These are phyloP conservation scores for Erythrophleum ivorense DNA, from an alignment of 331 rosid species.

Conservation along the genomic window DNA sequence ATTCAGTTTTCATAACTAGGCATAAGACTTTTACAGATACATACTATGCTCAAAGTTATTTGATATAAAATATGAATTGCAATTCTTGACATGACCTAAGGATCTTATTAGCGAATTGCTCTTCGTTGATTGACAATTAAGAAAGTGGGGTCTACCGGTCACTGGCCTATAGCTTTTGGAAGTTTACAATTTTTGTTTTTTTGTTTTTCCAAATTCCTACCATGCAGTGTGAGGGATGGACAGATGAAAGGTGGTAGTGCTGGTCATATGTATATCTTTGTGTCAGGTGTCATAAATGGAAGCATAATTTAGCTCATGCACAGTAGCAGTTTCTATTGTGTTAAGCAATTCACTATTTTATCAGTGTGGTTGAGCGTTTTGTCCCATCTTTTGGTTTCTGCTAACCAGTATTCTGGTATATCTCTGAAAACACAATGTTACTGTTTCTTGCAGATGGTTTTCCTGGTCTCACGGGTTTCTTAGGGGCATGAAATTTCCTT, in stretches of 20 bases:
- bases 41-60: background rate
- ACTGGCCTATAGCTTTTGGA: background rate
- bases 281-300: background rate
- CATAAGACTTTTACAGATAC: background rate
- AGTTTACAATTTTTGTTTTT: background rate
- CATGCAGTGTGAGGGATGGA: background rate
- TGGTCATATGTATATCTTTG: background rate
- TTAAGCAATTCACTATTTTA: background rate
- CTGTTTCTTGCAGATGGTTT: conserved; percentile 46
- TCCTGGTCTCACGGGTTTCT: conserved; percentile 34
- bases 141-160: background rate
- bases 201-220: conserved; percentile 5
- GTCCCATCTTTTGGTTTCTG: background rate
- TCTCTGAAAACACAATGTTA: conserved; percentile 20
- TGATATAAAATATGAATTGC: conserved; percentile 17
- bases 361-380: conserved; percentile 19
- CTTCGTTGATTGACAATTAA: conserved; percentile 4
- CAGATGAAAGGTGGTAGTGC: conserved; percentile 1
- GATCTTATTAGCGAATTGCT: background rate
- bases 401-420: background rate
- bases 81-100: conserved; percentile 3
- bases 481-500: conserved; percentile 31
- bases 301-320: conserved; percentile 1
- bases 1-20: no score
- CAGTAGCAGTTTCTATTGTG: background rate